Base-by-base conservation (phyloP, 2,329 filamentous ascomycete species). In the Emmonsiellopsis sp. region DNA sequence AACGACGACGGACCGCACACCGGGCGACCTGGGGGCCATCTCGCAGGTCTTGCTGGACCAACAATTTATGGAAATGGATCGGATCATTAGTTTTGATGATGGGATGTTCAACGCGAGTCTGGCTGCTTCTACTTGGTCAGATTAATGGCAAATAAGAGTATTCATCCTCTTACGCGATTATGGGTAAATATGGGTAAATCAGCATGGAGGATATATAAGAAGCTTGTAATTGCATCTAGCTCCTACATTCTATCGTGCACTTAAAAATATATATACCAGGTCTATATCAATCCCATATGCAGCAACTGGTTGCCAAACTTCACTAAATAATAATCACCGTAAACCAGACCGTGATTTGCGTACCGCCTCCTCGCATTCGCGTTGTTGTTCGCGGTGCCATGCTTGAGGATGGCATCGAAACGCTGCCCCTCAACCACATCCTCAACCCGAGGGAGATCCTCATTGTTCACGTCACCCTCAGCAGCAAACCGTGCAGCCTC, bases 271-370 rank as follows among this genome's bases (percentile, higher is more conserved):
- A 14, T 40, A 11, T 40, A 40, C 4, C 37, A 40, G 13, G 54
- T 21, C 6, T 57, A 54, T 14, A 11, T 49, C 48, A 58, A 49
- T 6, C 57, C 57, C 59, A 62, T 57, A 3, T 67, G 61, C 47
- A 72, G 53, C 33, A 73, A 50, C 47, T 68, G 70, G 53, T 73
- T 74, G 3, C 70, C 71, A 60, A 73, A 71, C 43, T 72, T 68
- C 14, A 73, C 47, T 17, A 73, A 58, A 51, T 66, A 74, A 47
- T 73, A 74, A 55, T 74, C 71, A 2, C 68, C 71, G 63, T 73
- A 74, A 2, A 73, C 70, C 27, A 74, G 56, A 2, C 71, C 71
- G 58, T 72, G 69, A 54, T 73, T 65, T 44, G 61, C 63, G 42
- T 71, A 72, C 42, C 68, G 68, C 52, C 60, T 61, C 46, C 64